phyloP scores from a whole-genome alignment of 768 basidiomycete genomes.

The Mycena floridula region DNA sequence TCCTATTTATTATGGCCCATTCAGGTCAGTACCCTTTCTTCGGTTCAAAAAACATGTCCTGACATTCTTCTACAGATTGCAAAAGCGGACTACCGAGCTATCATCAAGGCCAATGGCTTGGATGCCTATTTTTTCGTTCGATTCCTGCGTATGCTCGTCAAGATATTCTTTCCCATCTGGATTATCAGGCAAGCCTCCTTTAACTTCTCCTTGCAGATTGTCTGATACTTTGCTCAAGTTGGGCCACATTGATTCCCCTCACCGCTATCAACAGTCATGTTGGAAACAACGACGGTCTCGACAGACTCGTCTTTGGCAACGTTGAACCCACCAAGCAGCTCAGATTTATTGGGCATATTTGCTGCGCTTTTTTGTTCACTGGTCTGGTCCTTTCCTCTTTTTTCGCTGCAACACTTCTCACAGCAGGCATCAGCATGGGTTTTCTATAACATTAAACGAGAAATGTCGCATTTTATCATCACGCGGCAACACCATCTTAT shows the following conservation, averaged over 20 bases:
- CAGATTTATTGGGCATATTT: slow-evolving; percentile 75
- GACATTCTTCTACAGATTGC: slow-evolving; percentile 29
- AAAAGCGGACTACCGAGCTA: slow-evolving; percentile 36
- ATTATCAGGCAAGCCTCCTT: slow-evolving; percentile 29
- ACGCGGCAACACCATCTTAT: slow-evolving; percentile 82
- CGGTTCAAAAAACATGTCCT: slow-evolving; percentile 38
- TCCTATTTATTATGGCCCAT: background rate
- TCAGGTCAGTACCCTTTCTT: background rate
- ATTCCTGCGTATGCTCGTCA: slow-evolving; percentile 79
- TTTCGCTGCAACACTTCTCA: background rate
- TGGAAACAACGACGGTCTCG: slow-evolving; percentile 47
- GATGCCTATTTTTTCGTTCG: slow-evolving; percentile 95
- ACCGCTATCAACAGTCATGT: slow-evolving; percentile 48
- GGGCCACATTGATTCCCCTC: slow-evolving; percentile 79
- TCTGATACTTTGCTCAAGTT: no score
- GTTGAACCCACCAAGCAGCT: slow-evolving; percentile 39
- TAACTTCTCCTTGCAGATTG: no score
- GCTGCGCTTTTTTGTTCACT: slow-evolving; percentile 74
- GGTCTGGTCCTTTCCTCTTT: slow-evolving; percentile 36
- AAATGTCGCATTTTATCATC: slow-evolving; percentile 76
- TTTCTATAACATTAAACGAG: slow-evolving; percentile 70
- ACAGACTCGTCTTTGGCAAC: slow-evolving; percentile 80
- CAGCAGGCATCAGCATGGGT: slow-evolving; percentile 64
- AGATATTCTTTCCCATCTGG: slow-evolving; percentile 88
- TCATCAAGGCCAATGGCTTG: slow-evolving; percentile 67